Conservation (phyloP, 2,329 filamentous ascomycete species). For the Emydomyces testavorans region DNA sequence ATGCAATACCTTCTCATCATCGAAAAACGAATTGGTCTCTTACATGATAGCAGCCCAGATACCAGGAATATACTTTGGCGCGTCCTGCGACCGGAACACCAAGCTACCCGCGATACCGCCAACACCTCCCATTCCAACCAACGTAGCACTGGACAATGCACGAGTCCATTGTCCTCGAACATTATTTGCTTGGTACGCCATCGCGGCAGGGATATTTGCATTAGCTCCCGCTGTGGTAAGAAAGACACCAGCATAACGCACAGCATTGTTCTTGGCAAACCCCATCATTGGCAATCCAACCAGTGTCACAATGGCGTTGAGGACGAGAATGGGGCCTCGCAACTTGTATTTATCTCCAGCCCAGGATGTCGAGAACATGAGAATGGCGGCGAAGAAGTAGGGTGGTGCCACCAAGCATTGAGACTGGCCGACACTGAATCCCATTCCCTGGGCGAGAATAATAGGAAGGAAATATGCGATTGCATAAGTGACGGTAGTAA, state of each 20-base stretch:
- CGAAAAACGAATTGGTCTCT: constrained; percentile 2
- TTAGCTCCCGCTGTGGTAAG: constrained; percentile 65
- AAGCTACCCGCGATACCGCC: constrained; percentile 66
- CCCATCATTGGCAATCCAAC: constrained; percentile 64
- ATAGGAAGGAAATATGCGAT: constrained; percentile 70
- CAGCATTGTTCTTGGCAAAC: constrained; percentile 45
- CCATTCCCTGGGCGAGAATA: constrained; percentile 53
- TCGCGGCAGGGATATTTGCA: constrained; percentile 60
- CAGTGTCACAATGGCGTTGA: constrained; percentile 55
- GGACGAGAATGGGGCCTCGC: constrained; percentile 54
- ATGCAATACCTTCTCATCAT: constrained; percentile 21
- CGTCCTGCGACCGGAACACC: constrained; percentile 49
- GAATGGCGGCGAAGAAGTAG: constrained; percentile 52
- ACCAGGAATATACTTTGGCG: constrained; percentile 27
- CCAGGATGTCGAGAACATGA: constrained; percentile 52
- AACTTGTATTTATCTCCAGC: constrained; percentile 55
- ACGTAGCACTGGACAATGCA: constrained; percentile 62
- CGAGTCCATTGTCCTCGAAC: constrained; percentile 83
- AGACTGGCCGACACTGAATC: constrained; percentile 50
- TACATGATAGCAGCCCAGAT: constrained; percentile 25
- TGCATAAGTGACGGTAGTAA: constrained; percentile 63
- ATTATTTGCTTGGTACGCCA: constrained; percentile 80
- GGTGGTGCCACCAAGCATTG: constrained; percentile 64
- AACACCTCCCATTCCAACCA: constrained; percentile 65
- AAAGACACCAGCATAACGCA: constrained; percentile 65